Percentiles rank a stretch among this genome's conserved stretches.
Conservation (phyloP, 768 basidiomycete species). For the Mycena filopes region DNA sequence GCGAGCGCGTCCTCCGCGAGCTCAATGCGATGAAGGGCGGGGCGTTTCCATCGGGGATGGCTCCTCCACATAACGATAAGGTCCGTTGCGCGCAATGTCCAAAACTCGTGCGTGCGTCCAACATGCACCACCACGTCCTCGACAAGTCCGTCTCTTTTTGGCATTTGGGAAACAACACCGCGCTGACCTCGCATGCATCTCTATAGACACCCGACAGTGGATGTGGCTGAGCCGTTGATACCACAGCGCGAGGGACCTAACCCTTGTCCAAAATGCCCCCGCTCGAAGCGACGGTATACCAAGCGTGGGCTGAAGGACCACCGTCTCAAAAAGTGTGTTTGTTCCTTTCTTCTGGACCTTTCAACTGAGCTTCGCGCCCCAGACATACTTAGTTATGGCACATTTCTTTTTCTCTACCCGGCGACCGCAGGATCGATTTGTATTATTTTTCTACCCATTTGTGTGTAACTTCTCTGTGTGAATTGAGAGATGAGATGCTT, state of each 20-base stretch:
- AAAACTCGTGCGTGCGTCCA: background rate
- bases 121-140: background rate
- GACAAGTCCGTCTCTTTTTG: conserved; percentile 4
- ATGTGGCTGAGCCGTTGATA: background rate
- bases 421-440: no score
- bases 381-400: no score
- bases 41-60: background rate
- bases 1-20: background rate
- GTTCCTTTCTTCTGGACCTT: background rate
- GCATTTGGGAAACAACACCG: no score
- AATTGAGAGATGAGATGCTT: no score
- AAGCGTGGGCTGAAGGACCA: conserved; percentile 11
- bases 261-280: conserved; percentile 5
- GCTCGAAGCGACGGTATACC: background rate
- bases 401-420: no score
- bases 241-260: background rate
- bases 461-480: no score
- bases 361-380: no score
- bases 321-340: background rate
- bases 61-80: background rate
- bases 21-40: background rate
- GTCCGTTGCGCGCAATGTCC: conserved; percentile 10
- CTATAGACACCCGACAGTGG: background rate
- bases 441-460: no score
- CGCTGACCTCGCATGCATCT: background rate